These are phyloP conservation scores for Myxozyma melibiosi DNA, from an alignment of 805 yeast genomes.

Conservation along the genomic window DNA sequence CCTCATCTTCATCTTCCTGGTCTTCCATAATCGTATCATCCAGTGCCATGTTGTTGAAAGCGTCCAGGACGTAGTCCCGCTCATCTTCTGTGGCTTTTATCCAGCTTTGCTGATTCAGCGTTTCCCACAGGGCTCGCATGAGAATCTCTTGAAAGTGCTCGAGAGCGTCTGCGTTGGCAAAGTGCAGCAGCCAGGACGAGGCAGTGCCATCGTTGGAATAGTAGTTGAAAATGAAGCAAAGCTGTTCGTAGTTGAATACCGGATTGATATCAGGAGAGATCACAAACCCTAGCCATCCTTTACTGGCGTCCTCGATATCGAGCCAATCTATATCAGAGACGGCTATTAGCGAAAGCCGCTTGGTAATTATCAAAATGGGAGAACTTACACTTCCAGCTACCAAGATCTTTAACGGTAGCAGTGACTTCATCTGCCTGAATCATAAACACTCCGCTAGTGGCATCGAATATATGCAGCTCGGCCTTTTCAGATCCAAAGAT, in stretches of 20 bases:
- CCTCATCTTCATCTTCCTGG: constrained; percentile 43
- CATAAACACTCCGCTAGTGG: constrained; percentile 52
- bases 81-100: constrained; percentile 48
- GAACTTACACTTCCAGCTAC: constrained; percentile 50
- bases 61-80: constrained; percentile 58
- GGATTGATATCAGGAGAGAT: constrained; percentile 62
- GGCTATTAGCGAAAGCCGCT: too few species aligned
- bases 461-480: constrained; percentile 62
- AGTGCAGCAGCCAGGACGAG: constrained; percentile 66
- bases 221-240: constrained; percentile 69
- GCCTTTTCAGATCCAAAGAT: constrained; percentile 37
- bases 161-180: constrained; percentile 48
- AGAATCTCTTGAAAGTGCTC: constrained; percentile 56
- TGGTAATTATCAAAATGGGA: too few species aligned
- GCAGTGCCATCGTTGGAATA: constrained; percentile 46
- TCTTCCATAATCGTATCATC: constrained; percentile 42
- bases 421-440: constrained; percentile 44
- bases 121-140: constrained; percentile 63
- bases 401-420: constrained; percentile 50
- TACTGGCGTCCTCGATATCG: constrained; percentile 44
- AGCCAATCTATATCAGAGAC: constrained; percentile 44
- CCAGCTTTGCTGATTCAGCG: constrained; percentile 56
- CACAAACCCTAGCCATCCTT: constrained; percentile 45
- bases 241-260: constrained; percentile 58
- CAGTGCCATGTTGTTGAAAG: constrained; percentile 50